Base-by-base conservation (phyloP, 768 basidiomycete genomes). In the Kwoniella sp. region DNA sequence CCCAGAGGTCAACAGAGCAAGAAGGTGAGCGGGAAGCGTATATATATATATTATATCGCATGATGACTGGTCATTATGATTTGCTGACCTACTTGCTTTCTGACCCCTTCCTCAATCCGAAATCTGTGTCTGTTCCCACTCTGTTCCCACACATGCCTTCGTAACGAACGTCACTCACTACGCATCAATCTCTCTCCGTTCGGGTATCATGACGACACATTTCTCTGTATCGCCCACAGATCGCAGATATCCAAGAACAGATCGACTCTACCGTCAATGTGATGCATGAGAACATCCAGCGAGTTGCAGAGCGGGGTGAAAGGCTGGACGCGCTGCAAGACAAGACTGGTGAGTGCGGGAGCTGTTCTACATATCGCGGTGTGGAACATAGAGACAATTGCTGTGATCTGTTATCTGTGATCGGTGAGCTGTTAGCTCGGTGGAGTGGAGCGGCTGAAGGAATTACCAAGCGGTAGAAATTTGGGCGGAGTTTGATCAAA, bases 251-350 rank as follows among this genome's bases (percentile, higher is more conserved):
- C 72, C 95, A 98, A 80, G 75, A 75, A 30, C 93, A 98, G 82
- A 97, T 97, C 71, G 92, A 98, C 79, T 90, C 91, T 79, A 98
- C 96, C 50, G 93, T 97, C 55, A 90, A 88, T 25, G 92, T 97
- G 76, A 99, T 99, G 96, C 85, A 91, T 78, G 92, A 96, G 71
- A 99, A 99, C 81, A 97, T 99, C 76, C 90, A 88, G 65, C 91
- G 92, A 81, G 78, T 80, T 19, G 90, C 92, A 17, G 93, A 98
- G 83, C 83, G 96, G 76, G 94, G 94, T 74, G 95, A 98, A 83
- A 82, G 92, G 69, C 83, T 99, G 68, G 93, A 98, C 77, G 88
- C 89, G 53, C 82, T 98, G 68, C 95, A 97, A 81, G 95, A 96
- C 82, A 98, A 98, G 86, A 99, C 96, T 56, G 94, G 95, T 95